Evolutionary conservation across 192 early-diverging fungal species (phyloP), one percentile per base, ranked within the genome.

Genomic region (Coemansia sp.): DNA sequence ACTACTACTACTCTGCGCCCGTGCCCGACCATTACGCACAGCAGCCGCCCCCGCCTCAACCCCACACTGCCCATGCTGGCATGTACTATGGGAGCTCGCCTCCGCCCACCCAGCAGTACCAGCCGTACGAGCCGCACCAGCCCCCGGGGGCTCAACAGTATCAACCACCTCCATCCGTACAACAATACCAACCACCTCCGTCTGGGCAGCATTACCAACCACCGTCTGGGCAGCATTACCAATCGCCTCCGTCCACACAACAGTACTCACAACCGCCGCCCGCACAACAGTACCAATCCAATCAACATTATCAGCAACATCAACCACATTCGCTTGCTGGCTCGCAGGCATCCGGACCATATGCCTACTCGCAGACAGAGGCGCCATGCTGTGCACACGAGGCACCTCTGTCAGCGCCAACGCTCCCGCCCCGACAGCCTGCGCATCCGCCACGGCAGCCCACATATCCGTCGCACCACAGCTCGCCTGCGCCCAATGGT

Each of bases 101-200:
- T 47, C 62, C 34, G 51, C 68, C 47, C 2, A 32, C 22, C 5
- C 58, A 61, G 8, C 66, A 67, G 52, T 56, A 57, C 14, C 63
- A 57, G 54, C 54, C 26, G 26, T 7, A 49, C 8, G 22, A 30
- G 41, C 64, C 49, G 8, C 60, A 50, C 2, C 63, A 65, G 54
- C 30, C 27, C 4, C 54, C 60, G 41, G 34, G 31, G 18, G 25
- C 52, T 18, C 30, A 23, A 21, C 50, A 67, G 14, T 52, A 67
- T 5, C 64, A 50, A 12, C 56, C 54, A 26, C 56, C 58, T 16
- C 56, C 49, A 32, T 50, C 52, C 26, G 44, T 21, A 18, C 54
- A 62, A 14, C 68, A 70, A 50, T 62, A 54, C 23, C 60, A n/a
- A 19, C 48, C 54, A 9, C 60, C 32, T 19, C 48, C 54, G 4